Conservation (phyloP, 495 filamentous ascomycete genomes). For the Immersiella caudata region DNA sequence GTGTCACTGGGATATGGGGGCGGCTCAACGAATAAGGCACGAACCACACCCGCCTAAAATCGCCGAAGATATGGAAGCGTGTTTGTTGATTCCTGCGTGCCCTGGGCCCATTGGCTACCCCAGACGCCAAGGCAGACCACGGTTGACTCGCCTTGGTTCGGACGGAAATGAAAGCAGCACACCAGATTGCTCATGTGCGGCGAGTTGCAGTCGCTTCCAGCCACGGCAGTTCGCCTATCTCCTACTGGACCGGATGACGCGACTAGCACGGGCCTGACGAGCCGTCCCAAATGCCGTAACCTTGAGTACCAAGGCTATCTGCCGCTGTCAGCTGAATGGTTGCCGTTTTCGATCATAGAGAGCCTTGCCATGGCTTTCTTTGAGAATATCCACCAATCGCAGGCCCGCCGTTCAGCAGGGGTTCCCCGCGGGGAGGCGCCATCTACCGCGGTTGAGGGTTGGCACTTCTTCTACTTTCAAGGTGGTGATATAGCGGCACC, state of each 20-base stretch:
- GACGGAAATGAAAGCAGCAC: neutral
- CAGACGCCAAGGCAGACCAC: neutral
- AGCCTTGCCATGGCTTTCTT: neutral
- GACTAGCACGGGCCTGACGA: neutral
- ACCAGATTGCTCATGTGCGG: conserved; percentile 3
- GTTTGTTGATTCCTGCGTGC: neutral
- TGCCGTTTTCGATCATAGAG: neutral
- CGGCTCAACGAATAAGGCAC: conserved; percentile 5
- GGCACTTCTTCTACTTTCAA: neutral
- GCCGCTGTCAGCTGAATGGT: neutral
- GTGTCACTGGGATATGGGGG: conserved; percentile 3
- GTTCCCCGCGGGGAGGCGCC: neutral
- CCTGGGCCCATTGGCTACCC: neutral
- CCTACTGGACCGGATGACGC: neutral
- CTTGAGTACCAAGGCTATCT: neutral
- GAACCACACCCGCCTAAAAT: conserved; percentile 3
- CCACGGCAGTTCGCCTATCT: neutral
- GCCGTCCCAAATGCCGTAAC: conserved; percentile 6
- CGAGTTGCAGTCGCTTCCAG: neutral
- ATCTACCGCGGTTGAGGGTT: neutral
- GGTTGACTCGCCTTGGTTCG: neutral
- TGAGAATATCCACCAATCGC: neutral
- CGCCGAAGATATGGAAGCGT: neutral
- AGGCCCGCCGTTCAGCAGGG: neutral
- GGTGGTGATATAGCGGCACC: neutral